Evolutionary conservation across 495 filamentous ascomycete genomes (phyloP), one percentile per base, ranked within the genome.

Genomic region (Podospora fimiseda): DNA sequence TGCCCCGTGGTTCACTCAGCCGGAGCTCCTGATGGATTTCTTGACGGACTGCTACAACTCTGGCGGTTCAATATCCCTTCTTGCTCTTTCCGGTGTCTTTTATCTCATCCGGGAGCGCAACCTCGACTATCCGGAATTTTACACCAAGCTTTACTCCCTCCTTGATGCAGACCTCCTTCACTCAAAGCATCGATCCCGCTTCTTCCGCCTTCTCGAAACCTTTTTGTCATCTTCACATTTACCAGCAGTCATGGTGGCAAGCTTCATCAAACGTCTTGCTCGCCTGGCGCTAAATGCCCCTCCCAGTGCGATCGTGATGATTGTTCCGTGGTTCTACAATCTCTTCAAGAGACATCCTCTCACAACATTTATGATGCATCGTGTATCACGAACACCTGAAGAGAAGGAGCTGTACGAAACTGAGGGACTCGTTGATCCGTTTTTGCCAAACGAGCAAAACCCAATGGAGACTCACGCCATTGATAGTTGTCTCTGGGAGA

Each of bases 21-120:
- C 87, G 5, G 90, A 96, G 61, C 74, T 92, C 7, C 77, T 99
- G n/a, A 91, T 96, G 85, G 94, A 99, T 72, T 97, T 97, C 70
- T 71, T 99, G 36, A 95, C 90, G 2, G 90, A 95, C 68, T 91
- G 84, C 14, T 97, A 92, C 70, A 80, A 96, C 58, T 67, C 80
- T 15, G 91, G 94, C 46, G 93, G 93, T 49, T 83, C 88, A 4
- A 87, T 79, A 8, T 89, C 93, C 3, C 80, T 97, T 2, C 78
- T 96, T 20, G 90, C 94, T 2, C 77, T 99, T 0, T 94, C 90
- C 4, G 92, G 93, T 37, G 82, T 99, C 18, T 99, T 95, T 74
- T 90, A 96, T 63, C 83, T 99, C 37, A 96, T 97, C 51, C 85
- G 87, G 58, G 82, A 88, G 59, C 87, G 87, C 59, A 97, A 99